phyloP scores from a whole-genome alignment of 2,329 filamentous ascomycete genomes.

The Coniochaeta sp. region DNA sequence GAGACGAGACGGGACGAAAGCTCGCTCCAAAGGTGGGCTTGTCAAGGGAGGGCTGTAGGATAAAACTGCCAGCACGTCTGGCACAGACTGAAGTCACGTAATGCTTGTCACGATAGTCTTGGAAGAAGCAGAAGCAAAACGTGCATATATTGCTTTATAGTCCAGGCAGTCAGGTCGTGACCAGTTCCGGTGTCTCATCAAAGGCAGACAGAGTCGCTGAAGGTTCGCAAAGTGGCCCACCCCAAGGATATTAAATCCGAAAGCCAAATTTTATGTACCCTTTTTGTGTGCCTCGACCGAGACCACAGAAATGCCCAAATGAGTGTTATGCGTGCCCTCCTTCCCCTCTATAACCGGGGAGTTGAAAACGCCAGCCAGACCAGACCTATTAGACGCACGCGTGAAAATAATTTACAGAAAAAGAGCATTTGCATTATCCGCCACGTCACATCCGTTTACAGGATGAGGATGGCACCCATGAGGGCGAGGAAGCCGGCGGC shows the following conservation, averaged over 20 bases:
- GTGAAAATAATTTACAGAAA: not conserved
- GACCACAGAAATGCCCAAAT: not conserved
- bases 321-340: not conserved
- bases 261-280: not conserved
- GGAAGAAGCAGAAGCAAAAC: not conserved
- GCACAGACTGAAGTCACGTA: no score
- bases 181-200: not conserved
- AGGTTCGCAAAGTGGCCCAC: not conserved
- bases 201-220: not conserved
- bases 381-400: not conserved
- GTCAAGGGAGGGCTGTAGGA: no score
- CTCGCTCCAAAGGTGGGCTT: no score
- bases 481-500: slow-evolving; percentile 20
- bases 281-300: not conserved
- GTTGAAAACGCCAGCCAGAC: not conserved
- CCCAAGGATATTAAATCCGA: not conserved
- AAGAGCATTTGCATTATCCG: not conserved
- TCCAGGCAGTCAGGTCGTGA: not conserved
- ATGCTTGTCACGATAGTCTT: no score
- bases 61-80: no score
- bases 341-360: not conserved
- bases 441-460: slow-evolving; percentile 14
- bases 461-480: slow-evolving; percentile 21
- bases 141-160: not conserved
- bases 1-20: no score